A percentile compares a stretch with the other conserved stretches of the same genome.
Evolutionary conservation across 2,329 filamentous ascomycete species (phyloP).

Genomic region (Hymenoscyphus fructigenus): DNA sequence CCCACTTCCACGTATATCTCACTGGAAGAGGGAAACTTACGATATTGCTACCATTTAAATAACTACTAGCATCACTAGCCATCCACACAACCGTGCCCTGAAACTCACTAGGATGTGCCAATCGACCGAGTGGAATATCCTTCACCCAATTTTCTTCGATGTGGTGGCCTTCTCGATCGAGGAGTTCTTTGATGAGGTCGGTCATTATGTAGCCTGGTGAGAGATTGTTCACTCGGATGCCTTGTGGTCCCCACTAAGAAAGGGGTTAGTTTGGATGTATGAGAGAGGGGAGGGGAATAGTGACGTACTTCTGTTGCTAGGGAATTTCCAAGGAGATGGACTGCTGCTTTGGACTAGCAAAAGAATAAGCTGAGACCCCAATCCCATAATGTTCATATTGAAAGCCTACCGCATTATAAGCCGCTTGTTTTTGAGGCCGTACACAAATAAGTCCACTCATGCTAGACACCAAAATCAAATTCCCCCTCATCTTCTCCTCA

Average conservation of each 20-base stretch:
- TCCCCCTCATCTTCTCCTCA: slow-evolving; percentile 33
- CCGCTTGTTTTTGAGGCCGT: slow-evolving; percentile 39
- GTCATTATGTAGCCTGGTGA: slow-evolving; percentile 56
- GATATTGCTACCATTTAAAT: slow-evolving; percentile 29
- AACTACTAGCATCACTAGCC: slow-evolving; percentile 31
- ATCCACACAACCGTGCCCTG: slow-evolving; percentile 37
- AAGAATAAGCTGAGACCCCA: slow-evolving; percentile 7
- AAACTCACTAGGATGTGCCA: slow-evolving; percentile 41
- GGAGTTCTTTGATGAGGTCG: slow-evolving; percentile 36
- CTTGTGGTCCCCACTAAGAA: slow-evolving; percentile 56
- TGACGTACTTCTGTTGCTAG: slow-evolving; percentile 48
- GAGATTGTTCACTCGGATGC: slow-evolving; percentile 65
- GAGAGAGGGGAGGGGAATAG: background rate
- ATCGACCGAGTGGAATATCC: slow-evolving; percentile 39
- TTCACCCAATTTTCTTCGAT: slow-evolving; percentile 40
- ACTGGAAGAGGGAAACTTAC: slow-evolving; percentile 17
- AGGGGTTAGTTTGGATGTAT: too few species aligned
- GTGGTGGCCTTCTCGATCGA: slow-evolving; percentile 39
- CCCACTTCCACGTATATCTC: too few species aligned
- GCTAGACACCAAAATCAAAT: slow-evolving; percentile 31
- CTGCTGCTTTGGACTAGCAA: slow-evolving; percentile 53
- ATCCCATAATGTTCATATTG: background rate
- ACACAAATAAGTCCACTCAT: slow-evolving; percentile 38
- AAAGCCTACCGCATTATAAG: slow-evolving; percentile 38
- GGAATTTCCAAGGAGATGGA: slow-evolving; percentile 58